Conservation (phyloP, 2,329 filamentous ascomycete genomes). For the Stachybotrys chlorohalonatus region DNA sequence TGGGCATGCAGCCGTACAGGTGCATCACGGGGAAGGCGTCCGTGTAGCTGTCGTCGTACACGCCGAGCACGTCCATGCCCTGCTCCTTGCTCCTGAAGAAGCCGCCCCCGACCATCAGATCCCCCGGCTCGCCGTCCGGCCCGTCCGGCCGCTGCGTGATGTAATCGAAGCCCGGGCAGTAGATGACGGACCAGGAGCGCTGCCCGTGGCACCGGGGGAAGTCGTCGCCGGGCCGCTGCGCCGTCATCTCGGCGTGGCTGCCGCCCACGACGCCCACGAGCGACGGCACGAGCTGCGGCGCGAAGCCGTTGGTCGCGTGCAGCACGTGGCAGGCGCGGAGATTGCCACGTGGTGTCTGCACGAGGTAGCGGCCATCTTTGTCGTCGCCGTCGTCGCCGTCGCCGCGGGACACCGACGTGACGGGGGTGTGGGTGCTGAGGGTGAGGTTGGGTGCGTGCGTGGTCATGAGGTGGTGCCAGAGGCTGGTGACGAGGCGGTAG, state of each 20-base stretch:
- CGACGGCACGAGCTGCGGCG: constrained; percentile 39
- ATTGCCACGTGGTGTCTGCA: constrained; percentile 34
- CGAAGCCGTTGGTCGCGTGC: constrained; percentile 49
- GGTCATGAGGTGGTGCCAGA: constrained; percentile 32
- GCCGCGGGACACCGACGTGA: constrained; percentile 15
- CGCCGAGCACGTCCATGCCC: constrained; percentile 36
- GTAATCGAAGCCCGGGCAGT: constrained; percentile 40
- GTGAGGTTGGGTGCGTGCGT: constrained; percentile 20
- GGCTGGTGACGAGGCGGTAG: constrained; percentile 36
- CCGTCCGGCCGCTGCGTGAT: constrained; percentile 34
- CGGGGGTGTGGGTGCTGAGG: constrained; percentile 29
- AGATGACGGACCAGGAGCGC: constrained; percentile 42
- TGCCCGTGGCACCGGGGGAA: constrained; percentile 20
- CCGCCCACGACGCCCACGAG: constrained; percentile 36
- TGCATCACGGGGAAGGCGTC: constrained; percentile 29
- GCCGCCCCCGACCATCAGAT: constrained; percentile 47
- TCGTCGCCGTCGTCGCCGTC: neutral
- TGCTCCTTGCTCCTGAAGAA: constrained; percentile 31
- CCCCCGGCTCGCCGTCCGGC: constrained; percentile 20
- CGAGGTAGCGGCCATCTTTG: constrained; percentile 22
- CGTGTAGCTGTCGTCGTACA: constrained; percentile 33
- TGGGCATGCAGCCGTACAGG: constrained; percentile 31
- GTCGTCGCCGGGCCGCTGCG: constrained; percentile 30
- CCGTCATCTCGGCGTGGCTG: constrained; percentile 39
- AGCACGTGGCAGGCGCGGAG: constrained; percentile 41